Evolutionary conservation across 1,284 basidiomycete genomes (phyloP).

Genomic region (Tilletia setariae): DNA sequence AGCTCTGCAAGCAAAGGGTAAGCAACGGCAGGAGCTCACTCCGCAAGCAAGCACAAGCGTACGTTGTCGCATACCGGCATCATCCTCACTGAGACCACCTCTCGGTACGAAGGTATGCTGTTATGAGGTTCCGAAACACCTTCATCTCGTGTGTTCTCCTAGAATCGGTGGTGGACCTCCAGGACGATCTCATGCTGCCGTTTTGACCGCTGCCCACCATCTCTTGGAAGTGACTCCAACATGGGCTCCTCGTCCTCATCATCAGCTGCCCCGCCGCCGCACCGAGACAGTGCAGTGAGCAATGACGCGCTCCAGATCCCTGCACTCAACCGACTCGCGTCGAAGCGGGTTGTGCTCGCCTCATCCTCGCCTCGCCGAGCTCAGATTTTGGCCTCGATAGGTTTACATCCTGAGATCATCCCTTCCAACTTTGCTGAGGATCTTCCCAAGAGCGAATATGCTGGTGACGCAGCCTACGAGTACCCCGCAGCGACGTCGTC

Average conservation of each 20-base stretch:
- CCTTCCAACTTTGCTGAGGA: slow-evolving; percentile 85
- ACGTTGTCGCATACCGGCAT: not conserved
- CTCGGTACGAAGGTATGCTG: too few species aligned
- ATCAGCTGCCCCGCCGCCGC: not conserved
- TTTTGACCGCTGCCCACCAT: too few species aligned
- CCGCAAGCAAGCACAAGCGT: not conserved
- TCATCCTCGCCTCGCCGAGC: slow-evolving; percentile 42
- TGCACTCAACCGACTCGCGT: slow-evolving; percentile 42
- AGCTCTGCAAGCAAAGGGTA: too few species aligned
- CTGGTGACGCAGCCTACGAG: slow-evolving; percentile 71
- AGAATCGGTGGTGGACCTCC: too few species aligned
- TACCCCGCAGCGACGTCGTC: slow-evolving; percentile 90
- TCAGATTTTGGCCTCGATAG: slow-evolving; percentile 45
- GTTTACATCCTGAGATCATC: slow-evolving; percentile 77
- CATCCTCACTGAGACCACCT: too few species aligned
- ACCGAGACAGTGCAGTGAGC: not conserved
- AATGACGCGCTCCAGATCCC: slow-evolving; percentile 7
- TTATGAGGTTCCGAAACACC: too few species aligned
- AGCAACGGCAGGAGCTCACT: not conserved
- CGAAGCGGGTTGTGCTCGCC: slow-evolving; percentile 46
- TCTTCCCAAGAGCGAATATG: slow-evolving; percentile 66
- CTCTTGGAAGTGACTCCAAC: too few species aligned
- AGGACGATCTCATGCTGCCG: too few species aligned
- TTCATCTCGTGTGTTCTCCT: too few species aligned
- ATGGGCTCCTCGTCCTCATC: slow-evolving; percentile 13